A percentile compares a stretch with the other conserved stretches of the same genome.
Evolutionary conservation across 1,284 basidiomycete species (phyloP).

Genomic region (Marasmius fiardii): DNA sequence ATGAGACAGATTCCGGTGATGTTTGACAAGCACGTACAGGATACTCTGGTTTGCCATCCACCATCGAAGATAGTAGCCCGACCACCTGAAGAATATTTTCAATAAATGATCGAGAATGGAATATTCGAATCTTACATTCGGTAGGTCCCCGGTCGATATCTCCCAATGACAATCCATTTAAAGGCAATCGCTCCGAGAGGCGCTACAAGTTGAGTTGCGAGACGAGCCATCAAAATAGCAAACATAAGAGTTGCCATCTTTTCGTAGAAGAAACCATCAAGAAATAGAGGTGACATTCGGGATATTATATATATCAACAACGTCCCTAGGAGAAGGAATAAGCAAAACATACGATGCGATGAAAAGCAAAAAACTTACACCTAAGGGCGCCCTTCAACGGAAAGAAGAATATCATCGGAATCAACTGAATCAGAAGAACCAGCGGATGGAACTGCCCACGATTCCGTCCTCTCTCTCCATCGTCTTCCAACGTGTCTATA

Average conservation of each 20-base stretch:
- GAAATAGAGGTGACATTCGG: constrained; percentile 24
- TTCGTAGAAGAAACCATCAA: constrained; percentile 27
- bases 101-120: not conserved
- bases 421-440: constrained; percentile 34
- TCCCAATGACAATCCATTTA: constrained; percentile 44
- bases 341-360: not conserved
- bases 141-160: constrained; percentile 38
- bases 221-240: constrained; percentile 32
- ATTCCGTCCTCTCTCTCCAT: not conserved
- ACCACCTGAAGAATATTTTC: constrained; percentile 25
- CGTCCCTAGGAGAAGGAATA: constrained; percentile 23
- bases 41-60: constrained; percentile 44
- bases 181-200: constrained; percentile 37
- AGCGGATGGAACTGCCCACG: constrained; percentile 36
- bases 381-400: constrained; percentile 39
- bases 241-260: constrained; percentile 30
- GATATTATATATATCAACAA: constrained; percentile 30
- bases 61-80: constrained; percentile 41
- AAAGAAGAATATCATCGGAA: constrained; percentile 41
- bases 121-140: constrained; percentile 25
- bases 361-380: constrained; percentile 24
- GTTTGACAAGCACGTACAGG: constrained; percentile 19
- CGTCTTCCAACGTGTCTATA: constrained; percentile 11
- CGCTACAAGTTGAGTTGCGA: constrained; percentile 29
- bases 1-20: not conserved